These are phyloP conservation scores for Agaricus blazei DNA, from an alignment of 768 basidiomycete species.

Conservation along the genomic window DNA sequence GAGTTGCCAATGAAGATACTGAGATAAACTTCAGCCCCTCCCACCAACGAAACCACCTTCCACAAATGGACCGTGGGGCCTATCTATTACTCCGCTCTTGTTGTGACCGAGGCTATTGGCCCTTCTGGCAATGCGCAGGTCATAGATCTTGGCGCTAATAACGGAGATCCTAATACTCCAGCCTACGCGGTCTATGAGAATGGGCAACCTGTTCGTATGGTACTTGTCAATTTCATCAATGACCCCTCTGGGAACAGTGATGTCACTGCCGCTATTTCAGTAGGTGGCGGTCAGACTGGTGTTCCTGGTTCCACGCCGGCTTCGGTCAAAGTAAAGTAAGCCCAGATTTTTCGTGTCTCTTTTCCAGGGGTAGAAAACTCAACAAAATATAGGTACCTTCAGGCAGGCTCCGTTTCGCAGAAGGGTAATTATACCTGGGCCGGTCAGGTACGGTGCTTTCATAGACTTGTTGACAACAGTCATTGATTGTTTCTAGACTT, in stretches of 20 bases:
- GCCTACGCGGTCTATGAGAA: slow-evolving; percentile 73
- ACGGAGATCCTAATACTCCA: slow-evolving; percentile 51
- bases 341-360: not conserved
- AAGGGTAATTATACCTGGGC: slow-evolving; percentile 62
- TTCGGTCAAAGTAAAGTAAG: slow-evolving; percentile 55
- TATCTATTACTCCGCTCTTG: slow-evolving; percentile 69
- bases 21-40: slow-evolving; percentile 33
- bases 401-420: slow-evolving; percentile 41
- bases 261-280: slow-evolving; percentile 44
- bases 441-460: slow-evolving; percentile 36
- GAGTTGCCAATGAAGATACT: not conserved
- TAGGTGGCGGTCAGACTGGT: slow-evolving; percentile 36
- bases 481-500: slow-evolving; percentile 34
- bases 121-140: slow-evolving; percentile 56
- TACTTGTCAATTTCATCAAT: slow-evolving; percentile 67
- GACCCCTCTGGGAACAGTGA: slow-evolving; percentile 56
- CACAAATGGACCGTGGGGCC: slow-evolving; percentile 75
- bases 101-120: slow-evolving; percentile 66
- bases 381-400: slow-evolving; percentile 39
- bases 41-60: slow-evolving; percentile 52
- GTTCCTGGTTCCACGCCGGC: slow-evolving; percentile 33
- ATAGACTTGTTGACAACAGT: no score
- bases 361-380: not conserved
- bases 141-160: slow-evolving; percentile 54
- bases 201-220: slow-evolving; percentile 52